phyloP scores from a whole-genome alignment of 2,329 filamentous ascomycete species.

The Alternaria sp. region DNA sequence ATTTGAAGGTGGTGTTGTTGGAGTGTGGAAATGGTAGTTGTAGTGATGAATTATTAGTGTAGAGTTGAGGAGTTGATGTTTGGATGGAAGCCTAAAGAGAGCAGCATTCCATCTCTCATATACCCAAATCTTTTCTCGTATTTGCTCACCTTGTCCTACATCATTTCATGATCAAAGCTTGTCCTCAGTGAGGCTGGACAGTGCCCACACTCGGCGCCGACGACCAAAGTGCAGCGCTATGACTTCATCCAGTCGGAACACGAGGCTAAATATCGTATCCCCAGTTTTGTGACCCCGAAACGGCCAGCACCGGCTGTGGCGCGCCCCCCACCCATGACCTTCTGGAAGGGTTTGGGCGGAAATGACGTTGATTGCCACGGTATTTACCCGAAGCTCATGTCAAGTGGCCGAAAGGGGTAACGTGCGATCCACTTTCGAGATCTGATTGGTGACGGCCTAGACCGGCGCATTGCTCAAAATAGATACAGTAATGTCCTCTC shows the following conservation, averaged over 20 bases:
- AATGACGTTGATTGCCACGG: conserved; percentile 14
- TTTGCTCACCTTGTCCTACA: conserved; percentile 8
- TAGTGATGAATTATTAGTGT: conserved; percentile 14
- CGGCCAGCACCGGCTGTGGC: conserved; percentile 13
- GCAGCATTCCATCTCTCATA: conserved; percentile 12
- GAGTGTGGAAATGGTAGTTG: conserved; percentile 11
- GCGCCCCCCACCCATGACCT: conserved; percentile 9
- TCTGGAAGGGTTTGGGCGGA: background rate
- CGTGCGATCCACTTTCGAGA: background rate
- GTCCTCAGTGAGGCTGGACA: conserved; percentile 6
- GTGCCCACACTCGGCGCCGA: conserved; percentile 10
- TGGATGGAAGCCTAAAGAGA: conserved; percentile 1
- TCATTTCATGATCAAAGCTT: background rate
- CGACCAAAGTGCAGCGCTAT: conserved; percentile 12
- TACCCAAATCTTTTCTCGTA: conserved; percentile 8
- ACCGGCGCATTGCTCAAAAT: conserved; percentile 7
- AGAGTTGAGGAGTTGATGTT: conserved; percentile 9
- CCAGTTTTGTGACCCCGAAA: conserved; percentile 11
- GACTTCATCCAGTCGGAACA: background rate
- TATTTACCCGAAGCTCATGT: conserved; percentile 2
- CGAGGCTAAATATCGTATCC: conserved; percentile 5
- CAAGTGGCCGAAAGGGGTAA: background rate
- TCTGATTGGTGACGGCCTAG: conserved; percentile 6
- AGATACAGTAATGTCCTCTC: conserved; percentile 12
- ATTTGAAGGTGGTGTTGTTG: conserved; percentile 10